phyloP scores from a whole-genome alignment of 202 grass and related monocot species.

The Setaria italica region DNA sequence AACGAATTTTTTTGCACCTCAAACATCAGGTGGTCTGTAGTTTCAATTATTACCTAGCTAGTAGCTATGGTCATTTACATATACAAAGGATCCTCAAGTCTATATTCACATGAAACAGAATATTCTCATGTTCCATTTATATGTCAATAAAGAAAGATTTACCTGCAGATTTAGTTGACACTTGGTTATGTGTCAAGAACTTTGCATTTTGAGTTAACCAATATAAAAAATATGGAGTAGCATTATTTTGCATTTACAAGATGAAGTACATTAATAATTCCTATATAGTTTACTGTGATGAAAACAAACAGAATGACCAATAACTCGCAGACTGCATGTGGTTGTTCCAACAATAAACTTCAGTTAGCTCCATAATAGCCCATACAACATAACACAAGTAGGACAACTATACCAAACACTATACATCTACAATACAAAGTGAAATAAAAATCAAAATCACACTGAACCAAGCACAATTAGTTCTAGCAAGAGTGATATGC shows the following conservation, averaged over 20 bases:
- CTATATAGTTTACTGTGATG: background rate
- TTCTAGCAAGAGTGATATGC: background rate
- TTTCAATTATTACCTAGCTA: too few species aligned
- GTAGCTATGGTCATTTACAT: background rate
- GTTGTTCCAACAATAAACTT: conserved; percentile 14
- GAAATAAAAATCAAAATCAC: background rate
- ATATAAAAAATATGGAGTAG: background rate
- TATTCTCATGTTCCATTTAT: conserved; percentile 8
- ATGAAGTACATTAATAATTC: background rate
- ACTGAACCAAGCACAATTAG: background rate
- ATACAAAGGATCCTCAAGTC: conserved; percentile 2
- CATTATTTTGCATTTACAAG: background rate
- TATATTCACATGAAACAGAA: background rate
- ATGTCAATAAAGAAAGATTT: background rate
- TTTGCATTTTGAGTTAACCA: background rate
- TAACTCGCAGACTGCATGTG: background rate
- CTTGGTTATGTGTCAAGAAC: background rate
- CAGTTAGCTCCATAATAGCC: background rate
- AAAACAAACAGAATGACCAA: background rate
- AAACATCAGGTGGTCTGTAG: background rate
- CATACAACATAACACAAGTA: background rate
- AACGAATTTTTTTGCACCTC: background rate
- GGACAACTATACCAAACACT: background rate
- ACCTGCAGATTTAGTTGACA: background rate
- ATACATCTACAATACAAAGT: background rate